phyloP scores from a whole-genome alignment of 1,284 basidiomycete species.

The Polyporus tsugae region DNA sequence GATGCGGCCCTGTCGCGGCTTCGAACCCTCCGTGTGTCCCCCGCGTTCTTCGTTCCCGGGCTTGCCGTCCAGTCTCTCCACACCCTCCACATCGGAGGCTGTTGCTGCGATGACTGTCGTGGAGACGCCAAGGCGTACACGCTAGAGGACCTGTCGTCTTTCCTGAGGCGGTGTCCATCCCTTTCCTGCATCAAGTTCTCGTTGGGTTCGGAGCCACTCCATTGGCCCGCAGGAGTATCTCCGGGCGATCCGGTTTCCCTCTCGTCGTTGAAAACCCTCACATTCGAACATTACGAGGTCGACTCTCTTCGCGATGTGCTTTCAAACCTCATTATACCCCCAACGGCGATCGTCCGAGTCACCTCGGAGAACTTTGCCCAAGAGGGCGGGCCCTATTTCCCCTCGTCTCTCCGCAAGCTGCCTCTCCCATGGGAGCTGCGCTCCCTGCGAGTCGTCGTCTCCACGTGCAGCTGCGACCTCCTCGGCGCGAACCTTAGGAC shows the following conservation, averaged over 20 bases:
- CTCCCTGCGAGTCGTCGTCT: slow-evolving; percentile 8
- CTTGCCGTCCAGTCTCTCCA: slow-evolving; percentile 4
- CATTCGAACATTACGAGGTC: neutral
- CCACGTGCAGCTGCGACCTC: slow-evolving; percentile 1
- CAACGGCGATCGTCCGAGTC: neutral
- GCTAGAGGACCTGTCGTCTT: neutral
- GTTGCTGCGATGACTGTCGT: neutral
- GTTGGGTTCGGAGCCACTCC: neutral
- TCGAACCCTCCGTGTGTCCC: slow-evolving; percentile 5
- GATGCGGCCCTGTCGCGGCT: neutral
- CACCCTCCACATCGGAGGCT: slow-evolving; percentile 1
- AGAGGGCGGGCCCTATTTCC: neutral
- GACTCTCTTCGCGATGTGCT: slow-evolving; percentile 4
- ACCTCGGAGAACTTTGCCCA: neutral
- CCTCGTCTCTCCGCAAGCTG: neutral
- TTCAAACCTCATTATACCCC: neutral
- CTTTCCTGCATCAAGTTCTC: slow-evolving; percentile 4
- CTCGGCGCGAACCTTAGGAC: slow-evolving; percentile 6
- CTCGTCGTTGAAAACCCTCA: neutral
- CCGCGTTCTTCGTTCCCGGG: slow-evolving; percentile 4
- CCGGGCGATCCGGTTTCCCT: neutral
- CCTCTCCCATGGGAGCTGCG: slow-evolving; percentile 6
- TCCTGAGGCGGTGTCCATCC: neutral
- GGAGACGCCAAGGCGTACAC: neutral
- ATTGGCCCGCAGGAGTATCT: neutral